These are phyloP conservation scores for Gossypium sturtianum DNA, from an alignment of 345 rosid species.

Conservation along the genomic window DNA sequence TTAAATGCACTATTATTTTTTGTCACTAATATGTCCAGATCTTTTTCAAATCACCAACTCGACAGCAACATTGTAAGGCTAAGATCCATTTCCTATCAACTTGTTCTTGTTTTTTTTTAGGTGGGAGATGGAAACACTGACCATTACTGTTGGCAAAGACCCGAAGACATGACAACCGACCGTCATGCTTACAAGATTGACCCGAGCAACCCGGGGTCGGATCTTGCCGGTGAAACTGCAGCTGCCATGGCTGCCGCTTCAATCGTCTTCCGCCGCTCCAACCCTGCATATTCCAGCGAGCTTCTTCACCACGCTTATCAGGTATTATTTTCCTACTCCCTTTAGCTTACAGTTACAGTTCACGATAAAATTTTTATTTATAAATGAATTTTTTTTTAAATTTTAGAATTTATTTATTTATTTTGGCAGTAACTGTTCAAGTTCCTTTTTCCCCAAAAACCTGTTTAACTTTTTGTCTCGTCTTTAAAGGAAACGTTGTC, in stretches of 20 bases:
- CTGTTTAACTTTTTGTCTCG: constrained; percentile 31
- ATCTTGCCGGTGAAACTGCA: constrained; percentile 96
- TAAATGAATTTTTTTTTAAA: not conserved
- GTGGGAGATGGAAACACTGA: constrained; percentile 98
- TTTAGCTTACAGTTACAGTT: not conserved
- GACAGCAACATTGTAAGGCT: not conserved
- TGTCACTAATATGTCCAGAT: too few species aligned
- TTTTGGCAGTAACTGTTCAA: not conserved
- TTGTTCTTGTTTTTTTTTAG: constrained; percentile 27
- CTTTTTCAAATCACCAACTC: too few species aligned
- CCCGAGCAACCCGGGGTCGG: constrained; percentile 93
- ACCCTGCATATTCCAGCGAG: constrained; percentile 67
- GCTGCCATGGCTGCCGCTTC: constrained; percentile 99
- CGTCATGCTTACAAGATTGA: constrained; percentile 81
- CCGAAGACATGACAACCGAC: constrained; percentile 99
- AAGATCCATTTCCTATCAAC: not conserved
- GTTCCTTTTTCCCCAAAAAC: constrained; percentile 42
- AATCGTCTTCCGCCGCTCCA: constrained; percentile 68
- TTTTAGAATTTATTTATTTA: not conserved
- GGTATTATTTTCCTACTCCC: constrained; percentile 33
- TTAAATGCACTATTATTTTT: not conserved
- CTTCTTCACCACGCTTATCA: constrained; percentile 80
- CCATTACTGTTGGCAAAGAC: constrained; percentile 99
- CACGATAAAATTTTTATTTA: too few species aligned
- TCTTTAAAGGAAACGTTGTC: not conserved